phyloP scores from a whole-genome alignment of 108 stramenopile species.

The Aurantiochytrium sp. region DNA sequence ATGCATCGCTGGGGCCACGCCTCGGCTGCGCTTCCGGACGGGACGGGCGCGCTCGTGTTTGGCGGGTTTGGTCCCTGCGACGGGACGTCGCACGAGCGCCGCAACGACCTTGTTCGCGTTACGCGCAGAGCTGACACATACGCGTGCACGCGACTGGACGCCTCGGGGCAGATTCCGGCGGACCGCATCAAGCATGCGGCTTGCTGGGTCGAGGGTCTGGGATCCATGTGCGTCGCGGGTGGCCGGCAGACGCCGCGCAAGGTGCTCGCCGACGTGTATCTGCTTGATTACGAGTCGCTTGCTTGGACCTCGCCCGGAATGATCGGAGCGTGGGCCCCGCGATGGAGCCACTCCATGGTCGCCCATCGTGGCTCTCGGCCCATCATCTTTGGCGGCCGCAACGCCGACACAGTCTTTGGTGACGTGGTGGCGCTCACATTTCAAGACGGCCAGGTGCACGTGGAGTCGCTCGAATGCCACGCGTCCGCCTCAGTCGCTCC shows the following conservation, averaged over 20 bases:
- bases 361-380: neutral
- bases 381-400: neutral
- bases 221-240: neutral
- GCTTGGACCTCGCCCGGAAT: neutral
- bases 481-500: neutral
- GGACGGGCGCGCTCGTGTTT: neutral
- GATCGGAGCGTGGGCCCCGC: neutral
- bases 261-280: neutral
- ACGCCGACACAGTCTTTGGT: neutral
- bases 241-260: neutral
- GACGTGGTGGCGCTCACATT: neutral
- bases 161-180: neutral
- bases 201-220: neutral
- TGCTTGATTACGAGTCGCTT: neutral
- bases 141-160: neutral
- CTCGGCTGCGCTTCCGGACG: neutral
- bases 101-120: neutral
- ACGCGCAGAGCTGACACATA: neutral
- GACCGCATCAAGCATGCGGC: conserved; percentile 7
- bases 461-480: too few species aligned
- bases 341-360: neutral
- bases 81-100: neutral
- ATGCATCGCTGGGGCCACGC: neutral
- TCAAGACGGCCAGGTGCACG: neutral
- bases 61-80: neutral